These are phyloP conservation scores for Aspergillus texensis DNA, from an alignment of 2,329 filamentous ascomycete genomes.

Conservation along the genomic window DNA sequence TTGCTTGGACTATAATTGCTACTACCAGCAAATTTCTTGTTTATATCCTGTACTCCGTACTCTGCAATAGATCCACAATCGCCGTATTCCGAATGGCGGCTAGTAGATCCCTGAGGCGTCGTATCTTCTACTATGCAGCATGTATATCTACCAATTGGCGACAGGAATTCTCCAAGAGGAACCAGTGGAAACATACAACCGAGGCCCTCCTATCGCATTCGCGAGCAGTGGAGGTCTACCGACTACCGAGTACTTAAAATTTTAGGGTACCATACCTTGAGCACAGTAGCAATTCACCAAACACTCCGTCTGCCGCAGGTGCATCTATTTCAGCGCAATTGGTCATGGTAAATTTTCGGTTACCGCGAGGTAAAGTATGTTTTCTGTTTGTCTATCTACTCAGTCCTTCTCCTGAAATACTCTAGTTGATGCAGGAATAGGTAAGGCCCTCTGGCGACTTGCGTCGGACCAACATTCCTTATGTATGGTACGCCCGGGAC, in stretches of 20 bases:
- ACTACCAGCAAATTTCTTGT: background rate
- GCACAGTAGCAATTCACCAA: background rate
- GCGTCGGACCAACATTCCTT: background rate
- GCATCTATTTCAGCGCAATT: background rate
- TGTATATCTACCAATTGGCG: background rate
- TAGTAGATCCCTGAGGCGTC: background rate
- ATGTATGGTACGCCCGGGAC: background rate
- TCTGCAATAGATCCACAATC: background rate
- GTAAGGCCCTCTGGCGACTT: background rate
- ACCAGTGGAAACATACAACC: background rate
- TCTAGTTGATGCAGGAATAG: background rate
- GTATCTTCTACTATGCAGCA: background rate
- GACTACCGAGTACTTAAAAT: constrained; percentile 3
- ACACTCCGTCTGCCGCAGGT: background rate
- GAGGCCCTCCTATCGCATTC: constrained; percentile 3
- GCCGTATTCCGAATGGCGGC: background rate
- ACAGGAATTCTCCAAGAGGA: background rate
- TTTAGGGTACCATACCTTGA: background rate
- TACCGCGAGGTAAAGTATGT: background rate
- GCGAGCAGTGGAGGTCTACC: constrained; percentile 1
- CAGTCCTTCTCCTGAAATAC: background rate
- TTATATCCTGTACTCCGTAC: background rate
- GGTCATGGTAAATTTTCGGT: too few relatives aligned
- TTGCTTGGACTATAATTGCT: background rate
- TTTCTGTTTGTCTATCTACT: background rate